These are phyloP conservation scores for Solanum ahanhuiri DNA, from an alignment of 257 asterid species.

Conservation along the genomic window DNA sequence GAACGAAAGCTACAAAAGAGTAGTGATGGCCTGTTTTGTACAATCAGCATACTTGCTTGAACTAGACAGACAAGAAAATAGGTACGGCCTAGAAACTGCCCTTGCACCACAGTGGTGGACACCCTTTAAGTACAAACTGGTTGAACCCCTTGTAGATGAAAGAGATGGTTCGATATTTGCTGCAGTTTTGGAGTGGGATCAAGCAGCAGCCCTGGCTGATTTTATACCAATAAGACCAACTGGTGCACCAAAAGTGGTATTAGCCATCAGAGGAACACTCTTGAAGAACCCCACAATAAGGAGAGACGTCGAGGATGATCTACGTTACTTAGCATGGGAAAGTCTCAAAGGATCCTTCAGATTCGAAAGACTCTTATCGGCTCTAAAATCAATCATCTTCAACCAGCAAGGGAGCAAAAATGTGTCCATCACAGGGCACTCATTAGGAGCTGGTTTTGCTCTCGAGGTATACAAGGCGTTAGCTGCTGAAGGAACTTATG, in stretches of 20 bases:
- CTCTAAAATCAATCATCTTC: slow-evolving; percentile 23
- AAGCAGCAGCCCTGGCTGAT: slow-evolving; percentile 55
- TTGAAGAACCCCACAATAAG: slow-evolving; percentile 60
- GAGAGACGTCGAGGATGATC: slow-evolving; percentile 63
- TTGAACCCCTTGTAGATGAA: slow-evolving; percentile 47
- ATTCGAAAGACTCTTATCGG: slow-evolving; percentile 28
- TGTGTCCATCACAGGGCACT: slow-evolving; percentile 58
- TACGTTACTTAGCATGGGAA: slow-evolving; percentile 67
- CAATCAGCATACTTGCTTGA: slow-evolving; percentile 69
- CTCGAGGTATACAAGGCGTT: slow-evolving; percentile 61
- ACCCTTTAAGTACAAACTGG: slow-evolving; percentile 68
- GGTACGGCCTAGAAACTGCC: slow-evolving; percentile 25
- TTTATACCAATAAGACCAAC: slow-evolving; percentile 51
- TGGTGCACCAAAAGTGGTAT: slow-evolving; percentile 62
- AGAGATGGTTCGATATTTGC: slow-evolving; percentile 71
- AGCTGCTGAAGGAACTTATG: slow-evolving; percentile 48
- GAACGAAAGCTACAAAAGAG: slow-evolving; percentile 54
- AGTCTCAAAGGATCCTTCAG: slow-evolving; percentile 61
- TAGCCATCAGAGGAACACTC: slow-evolving; percentile 60
- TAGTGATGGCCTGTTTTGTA: slow-evolving; percentile 64
- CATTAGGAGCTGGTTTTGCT: slow-evolving; percentile 79
- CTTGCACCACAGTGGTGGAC: slow-evolving; percentile 83
- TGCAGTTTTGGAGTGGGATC: slow-evolving; percentile 72
- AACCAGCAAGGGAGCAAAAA: slow-evolving; percentile 47
- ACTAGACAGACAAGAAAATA: slow-evolving; percentile 61